Evolutionary conservation across 495 filamentous ascomycete species (phyloP), one percentile per base, ranked within the genome.

Genomic region (Sporormia fimetaria): DNA sequence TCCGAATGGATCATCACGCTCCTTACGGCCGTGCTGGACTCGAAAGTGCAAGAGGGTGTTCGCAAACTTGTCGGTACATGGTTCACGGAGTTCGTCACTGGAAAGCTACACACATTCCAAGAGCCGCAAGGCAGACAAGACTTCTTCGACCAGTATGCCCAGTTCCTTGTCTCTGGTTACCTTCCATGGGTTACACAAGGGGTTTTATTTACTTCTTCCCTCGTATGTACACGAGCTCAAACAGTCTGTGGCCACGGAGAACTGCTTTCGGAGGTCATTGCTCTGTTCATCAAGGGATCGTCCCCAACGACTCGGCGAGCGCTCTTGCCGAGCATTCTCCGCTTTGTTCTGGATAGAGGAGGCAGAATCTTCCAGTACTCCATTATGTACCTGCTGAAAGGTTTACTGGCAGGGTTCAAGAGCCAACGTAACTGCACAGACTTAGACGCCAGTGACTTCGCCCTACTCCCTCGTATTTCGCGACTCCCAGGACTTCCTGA

Each of bases 181-280:
- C 39, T 66, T 11, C 56, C 60, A 0, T 66, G 60, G 62, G 63
- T 57, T 11, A 58, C 52, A 1, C 57, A 62, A 40, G 63, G 63
- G 11, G 40, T 32, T 21, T 47, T 57, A 0, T 66, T 62, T 38
- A 61, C 55, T 1, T 44, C 52, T 14, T 57, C 58, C 4, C 36
- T 64, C 7, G 11, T 21, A 8, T 47, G 34, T n/a, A 29, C 23
- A 7, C 42, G 42, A 22, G 33, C 21, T 0, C 20, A 18, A 7
- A 41, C 39, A 6, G 20, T n/a, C 7, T 63, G 57, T 40, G 20
- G 4, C 2, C 62, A 65, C 37, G 59, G 61, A 16, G 47, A 51
- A 6, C 18, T 17, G 7, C 39, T 65, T 14, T 32, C 43, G 4
- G 24, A 28, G 14, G 55, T 57, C 16, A 8, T 57, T 10, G 3